Conservation (phyloP, 1,139 yeast species). For the Lodderomyces beijingensis region DNA sequence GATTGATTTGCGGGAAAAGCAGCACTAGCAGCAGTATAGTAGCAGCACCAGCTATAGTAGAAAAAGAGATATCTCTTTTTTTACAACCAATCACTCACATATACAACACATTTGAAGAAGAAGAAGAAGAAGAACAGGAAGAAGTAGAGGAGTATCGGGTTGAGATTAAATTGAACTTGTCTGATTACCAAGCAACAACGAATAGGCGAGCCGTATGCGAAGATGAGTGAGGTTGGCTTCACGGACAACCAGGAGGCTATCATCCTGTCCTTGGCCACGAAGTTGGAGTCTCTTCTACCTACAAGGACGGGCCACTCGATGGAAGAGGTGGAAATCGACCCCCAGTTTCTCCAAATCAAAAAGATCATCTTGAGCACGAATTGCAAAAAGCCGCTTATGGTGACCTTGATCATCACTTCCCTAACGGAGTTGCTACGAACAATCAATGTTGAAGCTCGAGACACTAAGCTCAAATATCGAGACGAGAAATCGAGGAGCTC, state of each 20-base stretch:
- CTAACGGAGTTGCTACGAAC: constrained; percentile 16
- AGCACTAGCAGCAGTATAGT: too few species aligned
- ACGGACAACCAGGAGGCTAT: constrained; percentile 3
- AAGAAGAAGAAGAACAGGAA: too few species aligned
- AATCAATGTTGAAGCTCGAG: constrained; percentile 27
- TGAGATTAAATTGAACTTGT: too few species aligned
- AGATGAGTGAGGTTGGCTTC: constrained; percentile 1
- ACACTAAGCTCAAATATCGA: constrained; percentile 24
- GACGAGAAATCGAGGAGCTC: constrained; percentile 33
- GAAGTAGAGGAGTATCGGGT: too few species aligned
- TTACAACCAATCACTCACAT: too few species aligned
- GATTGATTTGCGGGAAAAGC: too few species aligned
- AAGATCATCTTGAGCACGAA: constrained; percentile 24
- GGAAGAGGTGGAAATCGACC: constrained; percentile 43
- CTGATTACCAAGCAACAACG: too few species aligned
- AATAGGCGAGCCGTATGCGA: too few species aligned
- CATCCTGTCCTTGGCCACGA: constrained; percentile 16
- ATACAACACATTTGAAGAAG: too few species aligned
- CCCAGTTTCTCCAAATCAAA: constrained; percentile 34
- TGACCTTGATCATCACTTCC: constrained; percentile 15
- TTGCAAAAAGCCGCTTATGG: constrained; percentile 13
- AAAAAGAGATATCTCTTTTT: too few species aligned
- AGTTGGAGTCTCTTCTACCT: constrained; percentile 36
- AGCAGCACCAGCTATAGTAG: too few species aligned
- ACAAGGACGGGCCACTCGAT: constrained; percentile 35